Conservation (phyloP, 768 basidiomycete genomes). For the Epithele typhae region DNA sequence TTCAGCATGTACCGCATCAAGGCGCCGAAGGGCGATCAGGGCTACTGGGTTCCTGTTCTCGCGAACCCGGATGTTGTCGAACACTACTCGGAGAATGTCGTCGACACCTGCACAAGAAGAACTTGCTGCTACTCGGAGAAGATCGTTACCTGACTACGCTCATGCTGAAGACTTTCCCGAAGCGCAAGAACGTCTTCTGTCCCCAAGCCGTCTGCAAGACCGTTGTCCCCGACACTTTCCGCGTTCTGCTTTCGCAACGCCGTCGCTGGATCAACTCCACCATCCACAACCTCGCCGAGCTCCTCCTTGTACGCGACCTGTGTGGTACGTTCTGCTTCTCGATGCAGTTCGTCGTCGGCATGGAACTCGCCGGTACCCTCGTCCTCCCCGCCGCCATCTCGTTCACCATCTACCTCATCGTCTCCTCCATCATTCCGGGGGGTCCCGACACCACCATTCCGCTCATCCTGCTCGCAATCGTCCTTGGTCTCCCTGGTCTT, state of each 20-base stretch:
- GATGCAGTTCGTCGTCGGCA: constrained; percentile 98
- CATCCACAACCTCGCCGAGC: constrained; percentile 94
- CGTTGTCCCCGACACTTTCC: constrained; percentile 94
- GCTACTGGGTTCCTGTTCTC: constrained; percentile 98
- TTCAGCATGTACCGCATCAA: constrained; percentile 99
- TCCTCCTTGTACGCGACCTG: constrained; percentile 93
- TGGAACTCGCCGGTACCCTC: constrained; percentile 96
- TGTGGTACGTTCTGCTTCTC: constrained; percentile 99
- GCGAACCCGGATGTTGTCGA: constrained; percentile 99
- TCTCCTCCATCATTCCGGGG: constrained; percentile 80
- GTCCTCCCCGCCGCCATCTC: constrained; percentile 96
- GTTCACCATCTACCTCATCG: constrained; percentile 92
- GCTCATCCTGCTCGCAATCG: constrained; percentile 86
- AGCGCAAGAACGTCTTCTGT: constrained; percentile 98
- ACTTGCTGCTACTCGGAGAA: constrained; percentile 92
- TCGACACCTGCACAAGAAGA: constrained; percentile 99
- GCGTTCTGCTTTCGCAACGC: constrained; percentile 89
- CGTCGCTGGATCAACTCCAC: constrained; percentile 99
- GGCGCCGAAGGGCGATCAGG: constrained; percentile 92
- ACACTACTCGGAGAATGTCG: constrained; percentile 98
- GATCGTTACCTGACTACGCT: constrained; percentile 99
- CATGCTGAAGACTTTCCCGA: constrained; percentile 98
- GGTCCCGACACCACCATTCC: constrained; percentile 80
- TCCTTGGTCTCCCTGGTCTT: constrained; percentile 93
- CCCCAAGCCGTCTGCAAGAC: constrained; percentile 99